Conservation (phyloP, 331 rosid genomes). For the Acacia pycnantha region DNA sequence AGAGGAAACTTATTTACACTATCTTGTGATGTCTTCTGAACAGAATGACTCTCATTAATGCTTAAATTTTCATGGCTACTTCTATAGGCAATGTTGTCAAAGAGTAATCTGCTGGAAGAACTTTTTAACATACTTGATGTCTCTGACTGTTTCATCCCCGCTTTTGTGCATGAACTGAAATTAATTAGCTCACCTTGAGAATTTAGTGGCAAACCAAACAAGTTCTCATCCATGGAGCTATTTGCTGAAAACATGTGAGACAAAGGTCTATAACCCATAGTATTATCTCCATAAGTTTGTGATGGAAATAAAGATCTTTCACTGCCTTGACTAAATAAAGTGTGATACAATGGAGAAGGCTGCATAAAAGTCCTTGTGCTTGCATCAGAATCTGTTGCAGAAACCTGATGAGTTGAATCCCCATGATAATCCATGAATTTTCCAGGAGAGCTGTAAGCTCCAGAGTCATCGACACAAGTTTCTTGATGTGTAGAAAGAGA, state of each 20-base stretch:
- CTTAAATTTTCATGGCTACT: conserved; percentile 44
- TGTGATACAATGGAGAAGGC: conserved; percentile 50
- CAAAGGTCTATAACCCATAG: conserved; percentile 35
- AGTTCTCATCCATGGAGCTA: conserved; percentile 42
- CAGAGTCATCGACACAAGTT: conserved; percentile 43
- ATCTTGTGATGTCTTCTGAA: conserved; percentile 39
- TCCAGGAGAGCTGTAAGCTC: conserved; percentile 49
- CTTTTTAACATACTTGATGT: conserved; percentile 38
- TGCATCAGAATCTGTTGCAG: conserved; percentile 38
- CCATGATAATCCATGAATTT: conserved; percentile 42
- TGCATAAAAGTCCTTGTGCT: conserved; percentile 41
- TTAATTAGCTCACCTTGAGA: conserved; percentile 89
- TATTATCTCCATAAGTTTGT: conserved; percentile 41
- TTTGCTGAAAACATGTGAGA: conserved; percentile 40
- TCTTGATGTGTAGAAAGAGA: conserved; percentile 43
- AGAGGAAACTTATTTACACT: conserved; percentile 52
- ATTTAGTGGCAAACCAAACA: conserved; percentile 86
- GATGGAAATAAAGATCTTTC: conserved; percentile 42
- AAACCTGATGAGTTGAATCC: conserved; percentile 45
- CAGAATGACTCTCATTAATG: conserved; percentile 41
- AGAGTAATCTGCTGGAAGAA: conserved; percentile 48
- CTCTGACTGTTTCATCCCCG: conserved; percentile 43
- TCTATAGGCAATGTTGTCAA: conserved; percentile 31
- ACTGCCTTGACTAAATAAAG: conserved; percentile 45
- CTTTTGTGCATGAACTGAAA: conserved; percentile 57